Conservation (phyloP, 164 flowering plant genomes). For the Vitis cinerea region DNA sequence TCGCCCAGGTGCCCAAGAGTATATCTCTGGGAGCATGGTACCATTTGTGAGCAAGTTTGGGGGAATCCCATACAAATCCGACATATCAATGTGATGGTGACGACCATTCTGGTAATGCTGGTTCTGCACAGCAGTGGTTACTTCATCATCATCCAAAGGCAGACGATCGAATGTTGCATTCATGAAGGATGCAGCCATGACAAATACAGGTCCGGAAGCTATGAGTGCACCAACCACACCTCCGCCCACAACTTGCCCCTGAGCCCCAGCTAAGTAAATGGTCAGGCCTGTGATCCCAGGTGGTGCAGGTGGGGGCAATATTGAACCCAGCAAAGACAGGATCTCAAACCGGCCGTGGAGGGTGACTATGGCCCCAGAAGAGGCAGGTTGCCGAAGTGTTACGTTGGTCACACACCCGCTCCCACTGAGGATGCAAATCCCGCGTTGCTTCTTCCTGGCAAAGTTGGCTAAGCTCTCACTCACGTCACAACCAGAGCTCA, state of each 20-base stretch:
- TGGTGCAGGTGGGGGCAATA: conserved; percentile 82
- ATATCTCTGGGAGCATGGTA: conserved; percentile 39
- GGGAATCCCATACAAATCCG: conserved; percentile 54
- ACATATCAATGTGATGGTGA: conserved; percentile 36
- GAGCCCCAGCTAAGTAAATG: conserved; percentile 71
- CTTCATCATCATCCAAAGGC: conserved; percentile 62
- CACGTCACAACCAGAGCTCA: conserved; percentile 77
- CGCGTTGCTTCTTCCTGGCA: conserved; percentile 68
- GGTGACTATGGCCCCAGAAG: conserved; percentile 68
- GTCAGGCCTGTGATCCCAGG: conserved; percentile 76
- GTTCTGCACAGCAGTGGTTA: conserved; percentile 27
- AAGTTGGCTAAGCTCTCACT: conserved; percentile 58
- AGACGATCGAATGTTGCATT: conserved; percentile 80
- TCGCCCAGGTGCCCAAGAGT: conserved; percentile 51
- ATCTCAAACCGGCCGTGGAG: conserved; percentile 89
- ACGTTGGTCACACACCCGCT: conserved; percentile 79
- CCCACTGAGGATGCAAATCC: conserved; percentile 69
- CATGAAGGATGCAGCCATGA: conserved; percentile 90
- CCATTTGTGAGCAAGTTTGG: conserved; percentile 60
- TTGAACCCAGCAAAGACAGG: conserved; percentile 69
- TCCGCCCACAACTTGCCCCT: conserved; percentile 87
- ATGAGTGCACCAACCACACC: conserved; percentile 80
- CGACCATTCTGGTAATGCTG: conserved; percentile 40
- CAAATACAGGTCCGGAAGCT: conserved; percentile 84
- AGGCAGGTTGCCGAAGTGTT: conserved; percentile 63